Evolutionary conservation across 2,329 filamentous ascomycete genomes (phyloP), one percentile per base, ranked within the genome.

Genomic region (Colletotrichum gigasporum): DNA sequence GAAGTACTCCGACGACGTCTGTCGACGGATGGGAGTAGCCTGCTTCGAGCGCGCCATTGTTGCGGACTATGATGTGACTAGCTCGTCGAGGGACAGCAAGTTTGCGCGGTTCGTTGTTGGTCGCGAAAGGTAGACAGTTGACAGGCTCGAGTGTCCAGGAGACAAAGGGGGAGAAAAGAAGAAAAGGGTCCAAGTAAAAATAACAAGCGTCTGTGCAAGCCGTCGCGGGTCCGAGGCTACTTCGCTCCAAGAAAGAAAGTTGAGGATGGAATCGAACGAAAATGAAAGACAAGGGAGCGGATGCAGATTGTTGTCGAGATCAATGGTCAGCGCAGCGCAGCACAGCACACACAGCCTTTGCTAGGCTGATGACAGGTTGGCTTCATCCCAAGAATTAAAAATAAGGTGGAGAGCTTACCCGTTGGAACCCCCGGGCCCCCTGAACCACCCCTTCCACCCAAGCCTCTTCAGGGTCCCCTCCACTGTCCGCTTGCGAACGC

Each of bases 31-130:
- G 9, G 91, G 89, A 50, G 80, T 81, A 37, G 85, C 80, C 77
- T 92, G 90, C 78, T 94, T 93, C 58, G 85, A 85, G 71, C 91
- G 87, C 65, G 90, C 91, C 91, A 94, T 93, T 68, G 68, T 41
- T 42, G 37, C 20, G 14, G 8, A 16, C 7, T 28, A 9, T 10
- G 8, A 16, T 35, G 7, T 11, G 26, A 14, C n/a, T n/a, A n/a
- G n/a, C n/a, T n/a, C n/a, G n/a, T n/a, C n/a, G n/a, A n/a, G n/a
- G n/a, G n/a, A n/a, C n/a, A n/a, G n/a, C n/a, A n/a, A n/a, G n/a
- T 30, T 34, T 14, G 12, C 7, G 14, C 14, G 14, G 26, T 30
- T 9, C 14, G 30, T 47, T 26, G n/a, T 47, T 20, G 24, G 47
- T 39, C 26, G 32, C 10, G 26, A 20, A 32, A 4, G 22, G 10